Evolutionary conservation across 495 filamentous ascomycete genomes (phyloP).

Genomic region (Terfezia boudieri): DNA sequence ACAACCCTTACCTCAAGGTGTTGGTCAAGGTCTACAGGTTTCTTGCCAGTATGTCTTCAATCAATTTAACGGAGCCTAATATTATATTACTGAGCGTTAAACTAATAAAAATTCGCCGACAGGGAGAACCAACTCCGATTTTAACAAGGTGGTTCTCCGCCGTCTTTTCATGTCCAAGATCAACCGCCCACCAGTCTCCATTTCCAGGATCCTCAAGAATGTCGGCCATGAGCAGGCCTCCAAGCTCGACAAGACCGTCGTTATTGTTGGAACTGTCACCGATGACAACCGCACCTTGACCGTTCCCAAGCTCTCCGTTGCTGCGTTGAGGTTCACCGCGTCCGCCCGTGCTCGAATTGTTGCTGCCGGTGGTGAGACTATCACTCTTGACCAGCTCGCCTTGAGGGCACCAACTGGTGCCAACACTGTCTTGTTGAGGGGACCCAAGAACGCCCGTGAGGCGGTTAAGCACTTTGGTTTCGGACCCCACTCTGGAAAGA

Average conservation of each 20-base stretch:
- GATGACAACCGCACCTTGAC: conserved; percentile 83
- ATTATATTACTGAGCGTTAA: not conserved
- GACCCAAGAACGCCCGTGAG: conserved; percentile 91
- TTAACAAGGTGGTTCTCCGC: conserved; percentile 93
- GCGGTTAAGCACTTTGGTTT: conserved; percentile 98
- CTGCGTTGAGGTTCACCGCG: conserved; percentile 84
- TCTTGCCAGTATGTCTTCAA: conserved; percentile 58
- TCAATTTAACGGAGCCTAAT: not conserved
- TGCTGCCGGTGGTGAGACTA: conserved; percentile 76
- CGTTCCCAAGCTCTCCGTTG: conserved; percentile 76
- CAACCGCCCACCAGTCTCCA: conserved; percentile 85
- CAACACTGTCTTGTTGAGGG: conserved; percentile 85
- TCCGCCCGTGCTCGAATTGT: conserved; percentile 81
- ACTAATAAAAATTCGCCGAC: conserved; percentile 3
- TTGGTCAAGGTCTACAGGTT: conserved; percentile 98
- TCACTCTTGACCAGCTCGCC: conserved; percentile 92
- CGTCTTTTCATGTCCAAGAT: conserved; percentile 93
- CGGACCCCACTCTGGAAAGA: conserved; percentile 88
- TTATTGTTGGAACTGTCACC: conserved; percentile 80
- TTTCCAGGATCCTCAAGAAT: conserved; percentile 66
- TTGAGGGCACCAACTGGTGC: conserved; percentile 75
- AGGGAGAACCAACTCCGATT: conserved; percentile 88
- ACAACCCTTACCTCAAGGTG: conserved; percentile 94
- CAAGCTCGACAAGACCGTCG: conserved; percentile 52
- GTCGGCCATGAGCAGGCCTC: conserved; percentile 28